Conservation (phyloP, 257 asterid genomes). For the Knoxia roxburghii region DNA sequence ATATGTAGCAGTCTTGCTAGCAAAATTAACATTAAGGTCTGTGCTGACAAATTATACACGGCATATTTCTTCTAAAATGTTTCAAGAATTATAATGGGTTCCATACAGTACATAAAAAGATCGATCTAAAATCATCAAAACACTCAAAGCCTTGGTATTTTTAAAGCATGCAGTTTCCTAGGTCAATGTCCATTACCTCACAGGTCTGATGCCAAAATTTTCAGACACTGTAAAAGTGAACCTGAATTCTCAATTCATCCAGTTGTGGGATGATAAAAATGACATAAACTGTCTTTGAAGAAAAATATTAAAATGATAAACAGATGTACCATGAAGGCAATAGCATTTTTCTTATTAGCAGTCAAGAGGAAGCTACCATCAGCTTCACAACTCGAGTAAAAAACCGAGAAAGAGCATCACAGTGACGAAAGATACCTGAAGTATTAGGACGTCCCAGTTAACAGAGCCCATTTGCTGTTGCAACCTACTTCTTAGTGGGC, state of each 20-base stretch:
- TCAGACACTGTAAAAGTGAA: background rate
- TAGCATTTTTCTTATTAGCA: background rate
- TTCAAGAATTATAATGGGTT: background rate
- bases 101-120: background rate
- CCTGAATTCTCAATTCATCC: background rate
- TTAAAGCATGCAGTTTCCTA: background rate
- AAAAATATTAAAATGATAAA: background rate
- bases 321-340: background rate
- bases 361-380: background rate
- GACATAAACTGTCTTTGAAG: background rate
- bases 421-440: conserved; percentile 35
- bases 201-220: background rate
- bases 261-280: background rate
- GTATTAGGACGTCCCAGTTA: conserved; percentile 51
- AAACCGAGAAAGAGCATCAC: no score
- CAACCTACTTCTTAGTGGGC: conserved; percentile 41
- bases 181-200: conserved; percentile 7
- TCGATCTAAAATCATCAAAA: background rate
- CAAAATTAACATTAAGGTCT: conserved; percentile 2
- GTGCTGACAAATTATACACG: background rate
- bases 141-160: background rate
- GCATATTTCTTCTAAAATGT: background rate
- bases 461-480: conserved; percentile 44
- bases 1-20: no score
- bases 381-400: background rate